Base-by-base conservation (phyloP, 257 asterid species). In the Salvia splendens region DNA sequence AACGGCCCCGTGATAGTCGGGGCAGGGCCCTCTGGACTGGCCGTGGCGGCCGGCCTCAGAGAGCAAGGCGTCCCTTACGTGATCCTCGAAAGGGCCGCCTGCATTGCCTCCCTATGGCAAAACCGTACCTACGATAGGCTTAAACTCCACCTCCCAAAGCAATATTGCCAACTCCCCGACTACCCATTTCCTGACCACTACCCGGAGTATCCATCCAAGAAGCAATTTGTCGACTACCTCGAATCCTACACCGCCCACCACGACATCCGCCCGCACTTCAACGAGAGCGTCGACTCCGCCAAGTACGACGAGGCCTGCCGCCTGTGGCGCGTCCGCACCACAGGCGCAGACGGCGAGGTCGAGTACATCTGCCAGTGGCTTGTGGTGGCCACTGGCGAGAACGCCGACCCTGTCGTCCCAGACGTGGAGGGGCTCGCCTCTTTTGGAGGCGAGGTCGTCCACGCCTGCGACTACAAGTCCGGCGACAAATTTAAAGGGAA, bases 81-180 rank as follows among this genome's bases (percentile, higher is more conserved):
- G 0, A 61, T 92, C 64, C 65, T 92, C 1, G 98, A 92, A 48
- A 77, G 92, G 14, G 73, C 92, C 24, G 92, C 87, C 61, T 92
- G 96, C 89, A 85, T 89, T 75, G 98, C 98, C 0, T 89, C 98
- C 4, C 74, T 92, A 7, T 92, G 98, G 98, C 92, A 92, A 48
- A 89, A 92, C n/a, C 70, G 89, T 2, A 85, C 98, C 14, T 92
- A 92, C 38, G 92, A 92, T 70, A 89, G 98, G 57, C 78, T 92
- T 0, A 89, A 82, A 58, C 95, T 92, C 43, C 98, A 92, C 58
- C 92, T 92, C 3, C 98, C 98, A 0, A 92, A 89, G 61, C 77
- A 85, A 5, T 89, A 87, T 73, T 92, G 98, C 70, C 95, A 92
- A 46, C 74, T 92, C 3, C 98, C 96, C 0, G 67, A 75, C 0